Evolutionary conservation across 371 early-diverging fungal species (phyloP).

Genomic region (Haplosporangium sp.): DNA sequence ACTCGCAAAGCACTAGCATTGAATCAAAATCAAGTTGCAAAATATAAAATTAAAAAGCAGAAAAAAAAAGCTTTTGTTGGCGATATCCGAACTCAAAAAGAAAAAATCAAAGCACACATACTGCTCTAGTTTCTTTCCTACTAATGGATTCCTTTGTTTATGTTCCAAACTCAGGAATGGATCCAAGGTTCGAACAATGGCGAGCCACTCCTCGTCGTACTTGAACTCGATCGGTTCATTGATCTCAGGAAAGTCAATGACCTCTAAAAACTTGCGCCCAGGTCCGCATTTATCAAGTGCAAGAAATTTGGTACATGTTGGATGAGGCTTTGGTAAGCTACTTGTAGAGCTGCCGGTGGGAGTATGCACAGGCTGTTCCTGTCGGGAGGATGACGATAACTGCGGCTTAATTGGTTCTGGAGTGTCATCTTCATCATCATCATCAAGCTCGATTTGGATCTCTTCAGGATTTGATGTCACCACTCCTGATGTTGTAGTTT

Average conservation of each 20-base stretch:
- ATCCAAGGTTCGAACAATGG: conserved; percentile 65
- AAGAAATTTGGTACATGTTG: conserved; percentile 64
- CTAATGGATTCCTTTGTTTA: conserved; percentile 9
- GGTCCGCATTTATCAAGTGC: conserved; percentile 77
- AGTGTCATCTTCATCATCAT: conserved; percentile 54
- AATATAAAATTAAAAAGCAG: not conserved
- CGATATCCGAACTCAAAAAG: not conserved
- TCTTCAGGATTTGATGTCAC: conserved; percentile 54
- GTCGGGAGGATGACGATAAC: not conserved
- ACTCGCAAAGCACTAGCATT: conserved; percentile 48
- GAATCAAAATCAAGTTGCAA: not conserved
- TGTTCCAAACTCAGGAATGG: conserved; percentile 21
- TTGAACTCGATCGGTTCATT: conserved; percentile 55
- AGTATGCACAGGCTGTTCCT: not conserved
- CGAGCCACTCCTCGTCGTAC: conserved; percentile 90
- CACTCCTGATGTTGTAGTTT: not conserved
- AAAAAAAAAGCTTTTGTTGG: not conserved
- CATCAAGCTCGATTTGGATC: conserved; percentile 58
- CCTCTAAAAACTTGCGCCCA: conserved; percentile 63
- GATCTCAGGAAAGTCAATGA: conserved; percentile 72
- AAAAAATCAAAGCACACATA: conserved; percentile 11
- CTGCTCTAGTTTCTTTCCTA: conserved; percentile 23
- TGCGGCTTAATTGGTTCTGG: not conserved
- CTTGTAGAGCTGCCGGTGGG: not conserved
- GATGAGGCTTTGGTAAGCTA: not conserved